Conservation (phyloP, 1,139 yeast species). For the Hanseniaspora uvarum region DNA sequence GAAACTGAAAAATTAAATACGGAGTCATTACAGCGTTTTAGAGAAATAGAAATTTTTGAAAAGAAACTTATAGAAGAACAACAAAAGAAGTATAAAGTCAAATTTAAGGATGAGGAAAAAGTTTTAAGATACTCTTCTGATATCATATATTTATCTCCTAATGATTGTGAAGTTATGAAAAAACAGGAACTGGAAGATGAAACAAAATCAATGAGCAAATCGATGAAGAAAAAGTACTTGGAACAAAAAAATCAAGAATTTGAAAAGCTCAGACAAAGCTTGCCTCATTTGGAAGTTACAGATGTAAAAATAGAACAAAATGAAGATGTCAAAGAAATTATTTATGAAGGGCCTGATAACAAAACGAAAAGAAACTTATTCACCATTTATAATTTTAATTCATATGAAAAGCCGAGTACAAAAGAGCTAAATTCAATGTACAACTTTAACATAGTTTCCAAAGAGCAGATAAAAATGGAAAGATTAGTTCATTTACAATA, state of each 20-base stretch:
- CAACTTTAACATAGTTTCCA: conserved; percentile 21
- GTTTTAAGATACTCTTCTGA: conserved; percentile 20
- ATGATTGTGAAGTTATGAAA: conserved; percentile 20
- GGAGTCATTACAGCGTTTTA: conserved; percentile 60
- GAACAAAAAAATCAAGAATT: conserved; percentile 2
- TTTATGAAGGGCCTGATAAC: conserved; percentile 58
- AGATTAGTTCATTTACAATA: conserved; percentile 2
- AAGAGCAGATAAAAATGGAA: conserved; percentile 39
- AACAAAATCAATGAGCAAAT: neutral
- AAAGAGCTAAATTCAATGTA: conserved; percentile 36
- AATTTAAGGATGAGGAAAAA: conserved; percentile 30
- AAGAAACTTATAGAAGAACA: conserved; percentile 68
- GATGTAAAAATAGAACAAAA: neutral
- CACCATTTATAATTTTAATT: conserved; percentile 29
- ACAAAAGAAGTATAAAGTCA: conserved; percentile 53
- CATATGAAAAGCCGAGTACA: conserved; percentile 16
- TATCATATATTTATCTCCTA: neutral
- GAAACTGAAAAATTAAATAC: conserved; percentile 74
- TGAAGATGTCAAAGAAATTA: conserved; percentile 5
- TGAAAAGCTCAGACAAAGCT: neutral
- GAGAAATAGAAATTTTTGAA: conserved; percentile 75
- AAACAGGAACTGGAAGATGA: conserved; percentile 27
- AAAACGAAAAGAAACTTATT: conserved; percentile 44
- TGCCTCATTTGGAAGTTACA: neutral
- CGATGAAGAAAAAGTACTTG: conserved; percentile 9